Conservation (phyloP, 2,329 filamentous ascomycete genomes). For the Capronia americana region DNA sequence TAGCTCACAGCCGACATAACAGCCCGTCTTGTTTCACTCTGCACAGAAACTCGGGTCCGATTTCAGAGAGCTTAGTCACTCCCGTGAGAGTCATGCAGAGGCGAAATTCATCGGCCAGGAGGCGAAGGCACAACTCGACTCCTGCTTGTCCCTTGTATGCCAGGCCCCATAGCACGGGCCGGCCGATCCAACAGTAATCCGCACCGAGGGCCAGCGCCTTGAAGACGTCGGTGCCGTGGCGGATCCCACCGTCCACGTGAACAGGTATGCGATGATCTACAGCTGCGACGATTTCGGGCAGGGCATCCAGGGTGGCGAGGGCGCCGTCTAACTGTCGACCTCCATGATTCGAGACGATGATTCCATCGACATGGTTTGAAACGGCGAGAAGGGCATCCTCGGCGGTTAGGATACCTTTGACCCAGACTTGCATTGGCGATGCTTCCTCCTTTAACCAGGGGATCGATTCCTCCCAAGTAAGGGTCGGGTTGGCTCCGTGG, state of each 20-base stretch:
- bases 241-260: conserved; percentile 63
- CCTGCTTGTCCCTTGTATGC: conserved; percentile 42
- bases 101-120: conserved; percentile 40
- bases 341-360: conserved; percentile 50
- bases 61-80: conserved; percentile 34
- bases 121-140: conserved; percentile 37
- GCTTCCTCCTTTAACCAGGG: conserved; percentile 46
- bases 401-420: conserved; percentile 40
- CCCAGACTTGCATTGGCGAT: conserved; percentile 56
- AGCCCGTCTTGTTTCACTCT: conserved; percentile 46
- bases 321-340: conserved; percentile 48
- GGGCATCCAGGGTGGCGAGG: conserved; percentile 47
- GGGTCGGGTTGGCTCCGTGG: conserved; percentile 86
- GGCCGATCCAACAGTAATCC: conserved; percentile 57
- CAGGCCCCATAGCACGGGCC: conserved; percentile 58
- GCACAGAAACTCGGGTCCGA: conserved; percentile 47
- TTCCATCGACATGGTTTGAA: conserved; percentile 45
- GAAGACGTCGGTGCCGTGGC: conserved; percentile 63
- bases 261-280: conserved; percentile 39
- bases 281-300: conserved; percentile 41
- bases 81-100: conserved; percentile 41
- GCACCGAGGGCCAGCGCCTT: conserved; percentile 62
- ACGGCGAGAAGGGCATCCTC: conserved; percentile 48
- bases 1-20: conserved; percentile 27
- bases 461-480: conserved; percentile 49